Conservation (phyloP, 805 yeast species). For the Yamadazyma insecticola region DNA sequence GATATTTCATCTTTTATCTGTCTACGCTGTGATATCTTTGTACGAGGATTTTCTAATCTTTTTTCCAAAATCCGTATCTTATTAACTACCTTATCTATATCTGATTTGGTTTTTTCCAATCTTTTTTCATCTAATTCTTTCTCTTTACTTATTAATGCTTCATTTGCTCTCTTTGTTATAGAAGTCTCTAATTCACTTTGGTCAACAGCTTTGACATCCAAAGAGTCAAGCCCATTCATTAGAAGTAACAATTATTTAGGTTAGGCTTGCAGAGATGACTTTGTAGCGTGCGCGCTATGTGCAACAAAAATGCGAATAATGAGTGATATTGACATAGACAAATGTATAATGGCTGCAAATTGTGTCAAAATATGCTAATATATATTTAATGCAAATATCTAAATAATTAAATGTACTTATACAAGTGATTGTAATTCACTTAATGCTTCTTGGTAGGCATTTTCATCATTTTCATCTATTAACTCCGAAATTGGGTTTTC, state of each 20-base stretch:
- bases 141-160: constrained; percentile 56
- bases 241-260: too few relatives aligned
- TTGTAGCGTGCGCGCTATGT: too few relatives aligned
- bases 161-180: constrained; percentile 67
- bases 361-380: too few relatives aligned
- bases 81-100: constrained; percentile 37
- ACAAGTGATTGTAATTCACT: constrained; percentile 19
- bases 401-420: too few relatives aligned
- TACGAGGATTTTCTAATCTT: constrained; percentile 45
- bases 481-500: too few relatives aligned
- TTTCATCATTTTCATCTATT: constrained; percentile 15
- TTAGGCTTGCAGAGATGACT: too few relatives aligned
- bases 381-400: too few relatives aligned
- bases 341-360: too few relatives aligned
- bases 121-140: constrained; percentile 71
- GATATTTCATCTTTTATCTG: constrained; percentile 50
- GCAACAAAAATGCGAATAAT: too few relatives aligned
- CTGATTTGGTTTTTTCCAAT: constrained; percentile 58
- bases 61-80: constrained; percentile 46
- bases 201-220: constrained; percentile 56
- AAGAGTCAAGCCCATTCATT: constrained; percentile 13
- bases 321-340: too few relatives aligned
- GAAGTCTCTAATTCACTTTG: constrained; percentile 75
- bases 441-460: constrained; percentile 22
- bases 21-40: constrained; percentile 63